These are phyloP conservation scores for Fusarium odoratissimum DNA, from an alignment of 2,329 filamentous ascomycete genomes.

Conservation along the genomic window DNA sequence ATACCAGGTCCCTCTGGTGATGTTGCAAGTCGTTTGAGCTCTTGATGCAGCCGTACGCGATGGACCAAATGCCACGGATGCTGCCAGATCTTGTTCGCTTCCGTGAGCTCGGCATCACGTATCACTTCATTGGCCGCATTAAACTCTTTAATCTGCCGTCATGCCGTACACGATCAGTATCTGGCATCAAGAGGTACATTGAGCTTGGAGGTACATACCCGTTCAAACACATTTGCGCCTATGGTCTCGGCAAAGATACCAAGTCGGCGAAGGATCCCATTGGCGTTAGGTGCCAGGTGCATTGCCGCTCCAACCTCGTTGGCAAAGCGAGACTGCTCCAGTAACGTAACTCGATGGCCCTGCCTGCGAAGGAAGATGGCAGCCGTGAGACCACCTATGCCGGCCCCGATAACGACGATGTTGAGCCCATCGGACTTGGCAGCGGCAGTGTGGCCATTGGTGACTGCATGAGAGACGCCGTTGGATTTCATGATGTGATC, in stretches of 20 bases:
- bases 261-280: conserved; percentile 63
- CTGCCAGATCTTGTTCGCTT: conserved; percentile 57
- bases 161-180: fast-evolving
- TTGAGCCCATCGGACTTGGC: not conserved
- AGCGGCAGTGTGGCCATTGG: not conserved
- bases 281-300: conserved; percentile 70
- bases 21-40: conserved; percentile 53
- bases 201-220: not conserved
- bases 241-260: conserved; percentile 54
- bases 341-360: conserved; percentile 55
- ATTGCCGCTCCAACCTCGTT: conserved; percentile 70
- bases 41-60: conserved; percentile 62
- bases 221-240: conserved; percentile 50
- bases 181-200: fast-evolving
- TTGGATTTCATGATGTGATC: not conserved
- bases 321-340: conserved; percentile 55
- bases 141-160: conserved; percentile 49
- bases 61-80: conserved; percentile 63
- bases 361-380: conserved; percentile 62
- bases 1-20: not conserved
- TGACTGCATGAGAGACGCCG: fast-evolving
- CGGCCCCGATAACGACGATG: conserved; percentile 42
- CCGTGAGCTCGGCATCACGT: conserved; percentile 49
- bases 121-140: conserved; percentile 51
- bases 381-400: conserved; percentile 61